Evolutionary conservation across 306 rosid genomes (phyloP), one percentile per base, ranked within the genome.

Genomic region (Trifolium subterraneum): DNA sequence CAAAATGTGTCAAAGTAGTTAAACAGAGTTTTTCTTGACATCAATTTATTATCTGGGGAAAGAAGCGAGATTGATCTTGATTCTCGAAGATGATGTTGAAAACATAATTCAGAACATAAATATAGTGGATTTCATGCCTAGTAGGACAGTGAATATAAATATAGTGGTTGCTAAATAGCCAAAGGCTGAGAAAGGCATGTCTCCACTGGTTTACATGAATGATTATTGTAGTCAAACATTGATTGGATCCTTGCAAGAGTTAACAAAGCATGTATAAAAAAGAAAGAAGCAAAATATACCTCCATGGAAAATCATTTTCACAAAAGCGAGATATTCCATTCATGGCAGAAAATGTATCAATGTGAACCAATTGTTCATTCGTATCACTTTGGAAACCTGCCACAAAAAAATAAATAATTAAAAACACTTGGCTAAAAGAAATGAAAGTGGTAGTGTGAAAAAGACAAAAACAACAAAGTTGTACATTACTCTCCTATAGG

Each of bases 341-440:
- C 97, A 93, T 93, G 78, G 98, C 96, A 55, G 98, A 93, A 84
- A 81, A 93, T n/a, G 97, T 79, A 82, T 93, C 98, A 80, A 93
- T 91, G 75, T 91, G 97, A 72, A 93, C 91, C 92, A 86, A 87
- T 52, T 58, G 87, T 78, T 88, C 93, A 62, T 69, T 65, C 31
- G 86, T 74, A 63, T 68, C 76, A 78, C 80, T 71, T 33, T 83
- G 83, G 70, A 76, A 72, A 47, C 94, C 97, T 91, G 89, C 60
- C 35, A 77, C 62, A 85, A 74, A 22, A 5, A 64, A 74, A 80
- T 8, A 33, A 33, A 33, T 8, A 50, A 64, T 23, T 25, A n/a
- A 62, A 25, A 61, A 58, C 25, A 14, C 33, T 36, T 61, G 44
- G 62, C 27, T 12, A 15, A 33, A 55, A 51, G 35, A 66, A 61